Conservation (phyloP, 148 eudicot genomes). For the Salicornia ramosissima region DNA sequence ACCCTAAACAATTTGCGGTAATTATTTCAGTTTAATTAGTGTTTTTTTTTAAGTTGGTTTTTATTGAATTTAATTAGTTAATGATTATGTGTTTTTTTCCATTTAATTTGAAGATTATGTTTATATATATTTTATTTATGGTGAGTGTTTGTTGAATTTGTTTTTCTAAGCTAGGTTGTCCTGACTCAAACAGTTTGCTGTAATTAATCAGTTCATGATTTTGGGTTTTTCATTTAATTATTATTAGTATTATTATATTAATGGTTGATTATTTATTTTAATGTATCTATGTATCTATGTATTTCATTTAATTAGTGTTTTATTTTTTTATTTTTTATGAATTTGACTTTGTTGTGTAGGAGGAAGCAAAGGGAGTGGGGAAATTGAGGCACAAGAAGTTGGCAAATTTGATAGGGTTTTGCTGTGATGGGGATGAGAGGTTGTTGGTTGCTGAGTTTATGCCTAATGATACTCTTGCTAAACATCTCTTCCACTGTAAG, state of each 20-base stretch:
- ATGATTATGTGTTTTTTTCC: background rate
- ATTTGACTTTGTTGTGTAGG: conserved; percentile 43
- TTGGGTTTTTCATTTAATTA: background rate
- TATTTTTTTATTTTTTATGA: conserved; percentile 1
- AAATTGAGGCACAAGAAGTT: conserved; percentile 76
- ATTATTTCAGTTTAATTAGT: background rate
- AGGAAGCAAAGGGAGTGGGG: conserved; percentile 91
- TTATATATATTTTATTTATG: background rate
- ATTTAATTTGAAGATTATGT: background rate
- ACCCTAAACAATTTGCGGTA: conserved; percentile 88
- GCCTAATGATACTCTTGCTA: conserved; percentile 92
- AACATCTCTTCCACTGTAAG: conserved; percentile 94
- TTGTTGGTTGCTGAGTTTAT: conserved; percentile 96
- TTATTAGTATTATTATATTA: too few relatives aligned
- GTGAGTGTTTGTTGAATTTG: conserved; percentile 13
- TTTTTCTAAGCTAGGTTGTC: conserved; percentile 7
- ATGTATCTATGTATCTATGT: background rate
- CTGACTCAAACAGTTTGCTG: background rate
- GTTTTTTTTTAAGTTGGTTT: background rate
- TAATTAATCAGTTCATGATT: background rate
- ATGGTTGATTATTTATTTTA: too few relatives aligned
- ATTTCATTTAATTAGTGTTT: background rate
- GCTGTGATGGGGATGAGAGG: conserved; percentile 96
- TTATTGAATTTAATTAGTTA: background rate
- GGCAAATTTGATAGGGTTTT: conserved; percentile 93